Evolutionary conservation across 1,284 basidiomycete species (phyloP).

Genomic region (Tausonia pullulans): DNA sequence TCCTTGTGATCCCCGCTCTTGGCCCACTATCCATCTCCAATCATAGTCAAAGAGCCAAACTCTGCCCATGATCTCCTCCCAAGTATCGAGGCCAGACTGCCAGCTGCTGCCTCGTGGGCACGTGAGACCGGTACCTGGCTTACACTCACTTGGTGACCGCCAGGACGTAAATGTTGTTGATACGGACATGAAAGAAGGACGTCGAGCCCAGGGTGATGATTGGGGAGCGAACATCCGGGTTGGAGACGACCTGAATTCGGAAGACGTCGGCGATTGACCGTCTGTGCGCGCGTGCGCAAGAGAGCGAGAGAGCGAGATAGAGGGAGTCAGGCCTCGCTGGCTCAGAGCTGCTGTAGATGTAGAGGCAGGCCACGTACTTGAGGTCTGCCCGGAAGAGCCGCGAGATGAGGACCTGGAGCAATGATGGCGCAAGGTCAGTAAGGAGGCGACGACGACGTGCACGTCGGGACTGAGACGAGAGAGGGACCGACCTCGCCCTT

Average conservation of each 20-base stretch:
- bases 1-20: too few relatives aligned
- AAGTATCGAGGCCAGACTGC: too few relatives aligned
- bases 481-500: slow-evolving; percentile 70
- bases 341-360: not conserved
- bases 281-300: slow-evolving; percentile 37
- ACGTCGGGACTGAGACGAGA: not conserved
- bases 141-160: slow-evolving; percentile 78
- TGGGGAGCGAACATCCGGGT: slow-evolving; percentile 88
- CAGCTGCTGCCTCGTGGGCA: too few relatives aligned
- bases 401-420: slow-evolving; percentile 73
- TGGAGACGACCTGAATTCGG: slow-evolving; percentile 94
- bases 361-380: slow-evolving; percentile 51
- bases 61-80: not conserved
- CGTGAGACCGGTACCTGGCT: not conserved
- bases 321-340: not conserved
- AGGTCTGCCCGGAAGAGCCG: slow-evolving; percentile 84
- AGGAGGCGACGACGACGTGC: slow-evolving; percentile 2
- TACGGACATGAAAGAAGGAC: slow-evolving; percentile 90
- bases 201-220: slow-evolving; percentile 96
- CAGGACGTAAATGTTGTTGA: slow-evolving; percentile 89
- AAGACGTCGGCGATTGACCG: slow-evolving; percentile 97
- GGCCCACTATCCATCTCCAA: not conserved
- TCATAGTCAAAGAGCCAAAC: not conserved
- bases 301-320: not conserved
- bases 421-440: not conserved